These are phyloP conservation scores for Cytospora schulzeri DNA, from an alignment of 2,329 filamentous ascomycete genomes.

Conservation along the genomic window DNA sequence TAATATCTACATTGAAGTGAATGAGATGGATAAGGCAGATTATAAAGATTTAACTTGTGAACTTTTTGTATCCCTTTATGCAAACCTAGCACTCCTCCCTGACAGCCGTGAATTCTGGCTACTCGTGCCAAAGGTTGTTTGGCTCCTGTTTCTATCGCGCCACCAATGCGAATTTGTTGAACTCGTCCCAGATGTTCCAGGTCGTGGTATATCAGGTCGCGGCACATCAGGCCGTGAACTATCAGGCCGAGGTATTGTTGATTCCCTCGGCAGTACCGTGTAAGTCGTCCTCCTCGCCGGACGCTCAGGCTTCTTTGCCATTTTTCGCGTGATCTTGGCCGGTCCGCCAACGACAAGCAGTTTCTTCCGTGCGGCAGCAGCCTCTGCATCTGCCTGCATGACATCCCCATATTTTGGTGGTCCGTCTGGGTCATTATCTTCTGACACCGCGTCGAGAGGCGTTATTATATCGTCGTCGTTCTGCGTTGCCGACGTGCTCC, in stretches of 20 bases:
- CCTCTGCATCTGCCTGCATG: slow-evolving; percentile 8
- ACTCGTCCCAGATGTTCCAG: not conserved
- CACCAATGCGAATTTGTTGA: not conserved
- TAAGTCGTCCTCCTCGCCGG: not conserved
- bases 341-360: slow-evolving; percentile 15
- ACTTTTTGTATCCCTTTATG: not conserved
- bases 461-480: slow-evolving; percentile 17
- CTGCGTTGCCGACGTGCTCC: not conserved
- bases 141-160: slow-evolving; percentile 8
- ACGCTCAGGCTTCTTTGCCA: not conserved
- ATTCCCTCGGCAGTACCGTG: not conserved
- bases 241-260: not conserved
- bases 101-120: slow-evolving; percentile 1
- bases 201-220: not conserved
- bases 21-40: not conserved
- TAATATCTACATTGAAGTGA: not conserved
- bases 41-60: not conserved
- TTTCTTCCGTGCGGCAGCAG: not conserved
- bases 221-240: not conserved
- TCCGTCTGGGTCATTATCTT: slow-evolving; percentile 9
- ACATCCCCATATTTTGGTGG: slow-evolving; percentile 19
- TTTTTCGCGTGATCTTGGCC: slow-evolving; percentile 4
- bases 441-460: slow-evolving; percentile 7
- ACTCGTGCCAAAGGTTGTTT: not conserved
- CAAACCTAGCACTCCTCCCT: slow-evolving; percentile 9